A percentile compares a stretch with the other conserved stretches of the same genome.
Conservation (phyloP, 768 basidiomycete species). For the Rhodotorula babjevae region DNA sequence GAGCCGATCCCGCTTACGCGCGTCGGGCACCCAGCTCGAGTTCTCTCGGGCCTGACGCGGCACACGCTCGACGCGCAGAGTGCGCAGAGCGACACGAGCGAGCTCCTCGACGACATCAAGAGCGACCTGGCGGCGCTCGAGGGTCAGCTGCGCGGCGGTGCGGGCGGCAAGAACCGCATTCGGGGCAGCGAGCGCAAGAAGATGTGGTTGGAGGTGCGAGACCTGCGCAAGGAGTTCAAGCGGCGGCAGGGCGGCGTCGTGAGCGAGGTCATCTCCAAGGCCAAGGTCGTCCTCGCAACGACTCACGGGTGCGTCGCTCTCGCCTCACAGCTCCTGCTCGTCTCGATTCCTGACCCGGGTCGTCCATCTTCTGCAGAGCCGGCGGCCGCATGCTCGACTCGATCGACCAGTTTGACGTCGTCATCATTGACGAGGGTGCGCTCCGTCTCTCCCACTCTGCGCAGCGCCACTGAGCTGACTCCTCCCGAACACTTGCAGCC, state of each 20-base stretch:
- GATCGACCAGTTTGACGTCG: slow-evolving; percentile 78
- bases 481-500: slow-evolving; percentile 49
- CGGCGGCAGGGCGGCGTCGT: slow-evolving; percentile 81
- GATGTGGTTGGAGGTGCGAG: slow-evolving; percentile 46
- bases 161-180: slow-evolving; percentile 55
- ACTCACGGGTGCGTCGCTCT: slow-evolving; percentile 62
- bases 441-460: not conserved
- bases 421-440: slow-evolving; percentile 77
- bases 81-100: slow-evolving; percentile 55
- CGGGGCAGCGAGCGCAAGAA: slow-evolving; percentile 58
- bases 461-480: not conserved
- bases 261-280: slow-evolving; percentile 68
- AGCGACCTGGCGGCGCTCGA: slow-evolving; percentile 71
- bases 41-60: slow-evolving; percentile 58
- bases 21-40: slow-evolving; percentile 92
- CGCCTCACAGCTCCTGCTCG: no score
- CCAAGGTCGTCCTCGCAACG: slow-evolving; percentile 86
- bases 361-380: slow-evolving; percentile 46
- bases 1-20: slow-evolving; percentile 58
- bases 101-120: slow-evolving; percentile 81
- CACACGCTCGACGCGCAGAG: slow-evolving; percentile 51
- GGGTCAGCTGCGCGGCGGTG: slow-evolving; percentile 58
- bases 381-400: slow-evolving; percentile 75
- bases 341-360: not conserved
- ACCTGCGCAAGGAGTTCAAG: slow-evolving; percentile 70